Percentiles rank a stretch among this genome's conserved stretches.
phyloP scores from a whole-genome alignment of 257 asterid species.

The Solanum tarapatanum region DNA sequence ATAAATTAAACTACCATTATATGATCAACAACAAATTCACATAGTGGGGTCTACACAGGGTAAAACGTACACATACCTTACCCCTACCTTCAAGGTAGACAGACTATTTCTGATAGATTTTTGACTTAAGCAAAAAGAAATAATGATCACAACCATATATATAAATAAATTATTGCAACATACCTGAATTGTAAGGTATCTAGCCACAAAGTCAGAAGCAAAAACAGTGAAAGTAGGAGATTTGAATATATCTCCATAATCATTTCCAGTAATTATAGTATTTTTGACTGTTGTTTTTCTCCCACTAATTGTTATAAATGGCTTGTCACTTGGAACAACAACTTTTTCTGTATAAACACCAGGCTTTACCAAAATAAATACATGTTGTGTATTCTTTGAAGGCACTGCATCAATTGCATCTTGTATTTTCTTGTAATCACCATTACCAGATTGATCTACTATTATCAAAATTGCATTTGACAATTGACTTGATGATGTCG shows the following conservation, averaged over 20 bases:
- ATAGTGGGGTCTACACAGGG: neutral
- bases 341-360: conserved; percentile 28
- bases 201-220: conserved; percentile 33
- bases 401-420: conserved; percentile 31
- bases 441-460: conserved; percentile 26
- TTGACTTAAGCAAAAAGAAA: neutral
- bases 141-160: neutral
- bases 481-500: neutral
- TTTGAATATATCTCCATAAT: conserved; percentile 20
- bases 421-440: conserved; percentile 25
- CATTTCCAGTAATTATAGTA: conserved; percentile 18
- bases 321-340: conserved; percentile 31
- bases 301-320: conserved; percentile 31
- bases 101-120: neutral
- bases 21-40: neutral
- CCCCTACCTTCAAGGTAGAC: too few relatives aligned
- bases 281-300: neutral
- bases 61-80: neutral
- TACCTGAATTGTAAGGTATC: conserved; percentile 35
- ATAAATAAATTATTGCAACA: neutral
- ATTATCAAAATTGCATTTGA: neutral
- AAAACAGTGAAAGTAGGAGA: conserved; percentile 34
- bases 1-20: neutral
- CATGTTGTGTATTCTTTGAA: conserved; percentile 8
- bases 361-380: conserved; percentile 13